Conservation (phyloP, 139 green algal genomes). For the Chlorella sorokiniana region DNA sequence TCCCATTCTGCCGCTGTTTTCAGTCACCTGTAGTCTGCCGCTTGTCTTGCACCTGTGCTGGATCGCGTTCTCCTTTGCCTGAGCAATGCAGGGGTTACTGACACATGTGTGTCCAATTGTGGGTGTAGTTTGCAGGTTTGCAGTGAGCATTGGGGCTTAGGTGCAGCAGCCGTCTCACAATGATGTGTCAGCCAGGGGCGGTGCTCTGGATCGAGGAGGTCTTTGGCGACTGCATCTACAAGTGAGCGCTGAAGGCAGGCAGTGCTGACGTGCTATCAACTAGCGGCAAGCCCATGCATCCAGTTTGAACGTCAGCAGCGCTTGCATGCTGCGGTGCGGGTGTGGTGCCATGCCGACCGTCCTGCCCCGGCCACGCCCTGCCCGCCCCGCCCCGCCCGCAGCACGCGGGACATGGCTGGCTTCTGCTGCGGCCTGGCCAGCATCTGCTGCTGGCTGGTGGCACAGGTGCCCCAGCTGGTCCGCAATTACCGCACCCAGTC, state of each 20-base stretch:
- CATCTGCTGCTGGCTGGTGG: conserved; percentile 70
- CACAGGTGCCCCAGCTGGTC: conserved; percentile 84
- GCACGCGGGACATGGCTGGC: conserved; percentile 59
- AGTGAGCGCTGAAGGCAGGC: neutral
- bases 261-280: neutral
- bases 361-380: neutral
- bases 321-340: neutral
- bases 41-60: too few species aligned
- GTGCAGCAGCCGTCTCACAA: neutral
- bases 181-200: conserved; percentile 31
- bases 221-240: conserved; percentile 48
- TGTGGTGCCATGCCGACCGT: neutral
- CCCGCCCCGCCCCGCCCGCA: conserved; percentile 25
- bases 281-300: neutral
- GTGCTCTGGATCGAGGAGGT: conserved; percentile 21
- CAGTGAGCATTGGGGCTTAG: too few species aligned
- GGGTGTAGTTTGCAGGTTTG: neutral
- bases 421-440: conserved; percentile 62
- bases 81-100: too few species aligned
- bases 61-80: too few species aligned
- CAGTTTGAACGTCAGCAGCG: neutral
- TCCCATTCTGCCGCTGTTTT: too few species aligned
- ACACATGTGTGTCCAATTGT: too few species aligned
- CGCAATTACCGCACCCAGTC: conserved; percentile 79
- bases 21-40: too few species aligned